These are phyloP conservation scores for Climacium dendroides DNA, from an alignment of 225 moss, liverwort and hornwort genomes.

Conservation along the genomic window DNA sequence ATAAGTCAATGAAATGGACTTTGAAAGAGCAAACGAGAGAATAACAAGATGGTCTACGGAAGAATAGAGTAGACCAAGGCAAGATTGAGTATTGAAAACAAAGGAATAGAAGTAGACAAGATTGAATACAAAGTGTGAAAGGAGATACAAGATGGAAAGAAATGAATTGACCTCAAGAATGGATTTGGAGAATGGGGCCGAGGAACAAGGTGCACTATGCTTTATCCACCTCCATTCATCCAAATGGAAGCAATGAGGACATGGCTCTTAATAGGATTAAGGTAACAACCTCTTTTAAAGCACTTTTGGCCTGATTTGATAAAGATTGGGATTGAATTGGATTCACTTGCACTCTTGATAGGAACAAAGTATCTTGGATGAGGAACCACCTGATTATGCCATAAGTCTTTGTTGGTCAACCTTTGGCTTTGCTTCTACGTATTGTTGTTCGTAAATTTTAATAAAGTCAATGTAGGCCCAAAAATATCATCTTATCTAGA, in stretches of 20 bases:
- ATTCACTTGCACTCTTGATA: too few relatives aligned
- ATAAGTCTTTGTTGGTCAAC: too few relatives aligned
- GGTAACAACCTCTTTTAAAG: neutral
- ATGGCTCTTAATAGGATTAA: neutral
- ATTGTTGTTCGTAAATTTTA: too few relatives aligned
- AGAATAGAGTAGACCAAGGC: neutral
- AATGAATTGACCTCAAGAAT: neutral
- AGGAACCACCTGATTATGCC: rapidly evolving
- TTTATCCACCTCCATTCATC: neutral
- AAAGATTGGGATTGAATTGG: too few relatives aligned
- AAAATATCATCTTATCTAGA: too few relatives aligned
- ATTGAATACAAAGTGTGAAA: neutral
- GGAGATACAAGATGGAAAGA: neutral
- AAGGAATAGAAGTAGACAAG: neutral
- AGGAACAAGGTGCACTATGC: neutral
- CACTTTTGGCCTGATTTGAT: neutral
- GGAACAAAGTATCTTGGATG: too few relatives aligned
- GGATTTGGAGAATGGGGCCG: neutral
- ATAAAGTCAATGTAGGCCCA: too few relatives aligned
- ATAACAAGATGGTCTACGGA: rapidly evolving
- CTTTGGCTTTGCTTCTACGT: too few relatives aligned
- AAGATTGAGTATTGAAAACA: neutral
- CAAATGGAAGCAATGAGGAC: neutral
- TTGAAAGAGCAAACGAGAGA: neutral
- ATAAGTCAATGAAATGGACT: neutral